These are phyloP conservation scores for Fraxinus floribunda DNA, from an alignment of 305 asterid genomes.

Conservation along the genomic window DNA sequence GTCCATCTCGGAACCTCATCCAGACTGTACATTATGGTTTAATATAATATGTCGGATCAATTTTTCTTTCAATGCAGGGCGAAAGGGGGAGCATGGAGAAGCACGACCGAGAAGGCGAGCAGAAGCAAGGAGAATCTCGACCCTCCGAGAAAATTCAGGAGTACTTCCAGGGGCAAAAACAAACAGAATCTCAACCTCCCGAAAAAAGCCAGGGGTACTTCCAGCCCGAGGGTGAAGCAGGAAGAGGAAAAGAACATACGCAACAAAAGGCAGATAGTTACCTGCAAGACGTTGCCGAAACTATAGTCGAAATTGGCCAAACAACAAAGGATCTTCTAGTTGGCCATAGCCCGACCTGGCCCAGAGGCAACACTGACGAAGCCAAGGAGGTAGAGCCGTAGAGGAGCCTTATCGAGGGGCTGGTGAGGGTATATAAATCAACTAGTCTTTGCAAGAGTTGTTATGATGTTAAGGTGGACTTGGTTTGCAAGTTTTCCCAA, in stretches of 20 bases:
- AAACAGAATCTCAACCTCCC: neutral
- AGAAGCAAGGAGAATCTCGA: neutral
- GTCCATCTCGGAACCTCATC: neutral
- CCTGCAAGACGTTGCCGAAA: slow-evolving; percentile 80
- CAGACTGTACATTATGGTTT: neutral
- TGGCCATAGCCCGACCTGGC: slow-evolving; percentile 29
- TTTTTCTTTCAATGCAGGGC: slow-evolving; percentile 12
- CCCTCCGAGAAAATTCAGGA: neutral
- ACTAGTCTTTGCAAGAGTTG: neutral
- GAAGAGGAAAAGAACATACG: neutral
- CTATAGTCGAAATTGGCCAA: slow-evolving; percentile 74
- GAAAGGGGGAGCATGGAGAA: slow-evolving; percentile 22
- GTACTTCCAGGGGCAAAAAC: neutral
- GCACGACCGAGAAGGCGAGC: neutral
- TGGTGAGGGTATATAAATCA: slow-evolving; percentile 15
- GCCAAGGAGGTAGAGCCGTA: neutral
- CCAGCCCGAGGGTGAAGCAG: neutral
- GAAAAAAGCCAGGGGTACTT: neutral
- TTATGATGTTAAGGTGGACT: neutral
- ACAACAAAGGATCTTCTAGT: slow-evolving; percentile 57
- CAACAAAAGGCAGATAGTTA: slow-evolving; percentile 28
- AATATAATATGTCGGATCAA: neutral
- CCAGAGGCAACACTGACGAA: neutral
- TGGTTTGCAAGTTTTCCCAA: neutral
- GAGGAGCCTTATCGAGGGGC: slow-evolving; percentile 17